Evolutionary conservation across 805 yeast species (phyloP).

Genomic region (Pichia exigua): DNA sequence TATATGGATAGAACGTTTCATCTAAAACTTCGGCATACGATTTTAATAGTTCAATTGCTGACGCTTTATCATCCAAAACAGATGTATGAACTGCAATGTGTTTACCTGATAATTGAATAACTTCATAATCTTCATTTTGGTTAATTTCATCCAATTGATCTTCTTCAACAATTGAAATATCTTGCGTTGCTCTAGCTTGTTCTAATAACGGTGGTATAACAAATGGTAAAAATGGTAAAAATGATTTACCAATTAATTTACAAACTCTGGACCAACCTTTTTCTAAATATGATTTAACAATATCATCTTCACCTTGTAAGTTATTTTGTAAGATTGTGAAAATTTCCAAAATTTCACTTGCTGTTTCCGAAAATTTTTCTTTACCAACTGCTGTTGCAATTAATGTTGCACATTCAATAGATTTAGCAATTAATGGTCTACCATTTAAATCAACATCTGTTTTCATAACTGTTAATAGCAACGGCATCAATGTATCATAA

Average conservation of each 20-base stretch:
- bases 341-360: conserved; percentile 62
- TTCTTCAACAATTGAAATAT: conserved; percentile 81
- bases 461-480: conserved; percentile 68
- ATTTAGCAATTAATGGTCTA: conserved; percentile 78
- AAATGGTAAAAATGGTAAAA: conserved; percentile 71
- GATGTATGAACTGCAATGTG: conserved; percentile 94
- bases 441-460: conserved; percentile 74
- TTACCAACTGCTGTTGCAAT: conserved; percentile 94
- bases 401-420: conserved; percentile 91
- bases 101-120: conserved; percentile 82
- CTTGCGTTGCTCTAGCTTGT: conserved; percentile 86
- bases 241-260: conserved; percentile 74
- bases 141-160: conserved; percentile 76
- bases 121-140: conserved; percentile 91
- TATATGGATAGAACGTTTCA: conserved; percentile 77
- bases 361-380: conserved; percentile 73
- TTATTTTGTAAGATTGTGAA: conserved; percentile 61
- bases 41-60: conserved; percentile 82
- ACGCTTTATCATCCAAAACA: conserved; percentile 85
- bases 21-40: conserved; percentile 80
- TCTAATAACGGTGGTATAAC: conserved; percentile 85
- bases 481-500: conserved; percentile 91
- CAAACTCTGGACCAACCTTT: conserved; percentile 97
- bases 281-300: conserved; percentile 76
- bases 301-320: conserved; percentile 68